Percentiles rank a stretch among this genome's conserved stretches.
Evolutionary conservation across 306 rosid species (phyloP).

Genomic region (Pueraria montana): DNA sequence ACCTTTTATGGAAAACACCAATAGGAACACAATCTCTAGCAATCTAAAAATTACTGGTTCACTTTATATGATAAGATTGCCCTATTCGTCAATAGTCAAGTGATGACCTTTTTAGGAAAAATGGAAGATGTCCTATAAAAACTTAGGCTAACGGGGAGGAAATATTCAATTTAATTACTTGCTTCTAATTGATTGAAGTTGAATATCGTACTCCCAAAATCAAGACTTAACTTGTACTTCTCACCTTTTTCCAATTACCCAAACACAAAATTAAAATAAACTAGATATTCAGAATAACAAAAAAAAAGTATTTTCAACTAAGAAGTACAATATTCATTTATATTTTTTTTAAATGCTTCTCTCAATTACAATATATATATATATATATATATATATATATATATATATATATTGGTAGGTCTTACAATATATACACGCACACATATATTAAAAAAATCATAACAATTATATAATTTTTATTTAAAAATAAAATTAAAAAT

Average conservation of each 20-base stretch:
- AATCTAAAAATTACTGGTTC: conserved; percentile 3
- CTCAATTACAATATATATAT: no score
- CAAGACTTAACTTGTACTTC: background rate
- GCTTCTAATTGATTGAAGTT: conserved; percentile 13
- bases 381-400: no score
- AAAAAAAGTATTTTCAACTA: background rate
- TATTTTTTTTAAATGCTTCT: no score
- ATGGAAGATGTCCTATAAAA: background rate
- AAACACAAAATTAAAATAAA: background rate
- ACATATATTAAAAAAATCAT: no score
- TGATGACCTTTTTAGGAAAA: background rate
- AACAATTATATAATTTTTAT: no score
- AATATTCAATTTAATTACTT: background rate
- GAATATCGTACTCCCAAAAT: background rate
- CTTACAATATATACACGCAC: no score
- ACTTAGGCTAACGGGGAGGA: background rate
- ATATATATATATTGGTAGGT: no score
- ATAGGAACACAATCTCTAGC: background rate
- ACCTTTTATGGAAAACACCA: conserved; percentile 36
- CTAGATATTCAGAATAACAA: background rate
- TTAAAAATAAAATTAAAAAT: no score
- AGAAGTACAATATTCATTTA: no score
- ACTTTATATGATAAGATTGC: conserved; percentile 8
- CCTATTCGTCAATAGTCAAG: background rate
- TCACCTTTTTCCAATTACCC: background rate